Base-by-base conservation (phyloP, 2,329 filamentous ascomycete species). In the Didymella exigua region DNA sequence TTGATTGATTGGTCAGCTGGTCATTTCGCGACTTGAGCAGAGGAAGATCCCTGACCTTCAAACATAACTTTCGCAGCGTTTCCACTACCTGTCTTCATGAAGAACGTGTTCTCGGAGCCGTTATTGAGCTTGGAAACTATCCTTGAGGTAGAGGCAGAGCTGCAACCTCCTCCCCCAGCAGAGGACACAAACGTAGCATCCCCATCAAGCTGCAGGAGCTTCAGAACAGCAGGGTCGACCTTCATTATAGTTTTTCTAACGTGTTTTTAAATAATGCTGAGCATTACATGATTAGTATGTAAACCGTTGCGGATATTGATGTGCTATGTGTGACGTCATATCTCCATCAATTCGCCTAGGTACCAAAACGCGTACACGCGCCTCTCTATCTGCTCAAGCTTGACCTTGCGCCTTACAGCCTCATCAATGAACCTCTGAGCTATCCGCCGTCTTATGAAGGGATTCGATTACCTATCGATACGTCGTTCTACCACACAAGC, bases 1-100 rank as follows among this genome's bases (percentile, higher is more conserved):
- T 85, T 63, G 11, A 41, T 23, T 1, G n/a, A 10, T 27, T 27
- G 43, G 41, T 69, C 45, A 67, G 58, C 54, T 21, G 3, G 24
- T 52, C 31, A 40, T 18, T 24, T 24, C 33, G 10, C 6, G 9
- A 19, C 14, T 24, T 36, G 23, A 8, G 10, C 33, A 5, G 16
- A 23, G 16, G 18, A 14, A 1, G 13, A 4, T 11, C 10, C 9
- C 45, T 3, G 50, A 86, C 86, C 89, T 74, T 79, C 77, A 68
- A 93, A 92, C 89, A 93, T 93, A 30, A 81, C 61, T 41, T 84
- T 82, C 0, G 88, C 83, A 16, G 83, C 81, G 2, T 76, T 69
- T 0, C 87, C 88, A 4, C 73, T 75, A 0, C 86, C 87, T 0
- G 82, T 90, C 75, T 93, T 93, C 74, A 93, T 83, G 71, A 93